Conservation (phyloP, 257 asterid genomes). For the Salvia miltiorrhiza region DNA sequence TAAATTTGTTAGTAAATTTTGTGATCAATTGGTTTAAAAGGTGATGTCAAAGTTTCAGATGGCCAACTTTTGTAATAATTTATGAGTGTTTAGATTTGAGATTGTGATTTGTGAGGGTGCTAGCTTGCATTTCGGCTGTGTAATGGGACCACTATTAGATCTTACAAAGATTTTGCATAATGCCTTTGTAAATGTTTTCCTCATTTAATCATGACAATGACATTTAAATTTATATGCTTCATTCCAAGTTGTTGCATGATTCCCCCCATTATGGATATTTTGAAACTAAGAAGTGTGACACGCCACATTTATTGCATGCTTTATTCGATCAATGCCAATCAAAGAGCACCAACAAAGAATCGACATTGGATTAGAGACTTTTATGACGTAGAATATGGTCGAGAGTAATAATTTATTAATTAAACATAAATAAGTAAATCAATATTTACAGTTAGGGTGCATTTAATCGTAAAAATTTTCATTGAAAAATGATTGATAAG, state of each 20-base stretch:
- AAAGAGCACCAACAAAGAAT: too few species aligned
- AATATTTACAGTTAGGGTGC: too few species aligned
- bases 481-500: too few species aligned
- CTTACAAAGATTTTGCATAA: background rate
- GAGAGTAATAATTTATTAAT: background rate
- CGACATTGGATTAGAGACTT: too few species aligned
- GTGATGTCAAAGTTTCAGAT: background rate
- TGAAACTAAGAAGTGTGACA: background rate
- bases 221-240: background rate
- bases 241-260: background rate
- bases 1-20: background rate
- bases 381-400: background rate
- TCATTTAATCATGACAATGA: background rate
- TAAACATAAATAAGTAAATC: background rate
- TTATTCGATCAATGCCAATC: background rate
- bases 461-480: too few species aligned
- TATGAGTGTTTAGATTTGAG: background rate
- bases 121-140: background rate
- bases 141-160: background rate
- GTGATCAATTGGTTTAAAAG: background rate
- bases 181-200: slow-evolving; percentile 5
- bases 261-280: background rate
- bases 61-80: background rate
- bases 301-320: background rate
- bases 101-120: background rate